Evolutionary conservation across 2,329 filamentous ascomycete species (phyloP).

Genomic region (Scedosporium apiospermum): DNA sequence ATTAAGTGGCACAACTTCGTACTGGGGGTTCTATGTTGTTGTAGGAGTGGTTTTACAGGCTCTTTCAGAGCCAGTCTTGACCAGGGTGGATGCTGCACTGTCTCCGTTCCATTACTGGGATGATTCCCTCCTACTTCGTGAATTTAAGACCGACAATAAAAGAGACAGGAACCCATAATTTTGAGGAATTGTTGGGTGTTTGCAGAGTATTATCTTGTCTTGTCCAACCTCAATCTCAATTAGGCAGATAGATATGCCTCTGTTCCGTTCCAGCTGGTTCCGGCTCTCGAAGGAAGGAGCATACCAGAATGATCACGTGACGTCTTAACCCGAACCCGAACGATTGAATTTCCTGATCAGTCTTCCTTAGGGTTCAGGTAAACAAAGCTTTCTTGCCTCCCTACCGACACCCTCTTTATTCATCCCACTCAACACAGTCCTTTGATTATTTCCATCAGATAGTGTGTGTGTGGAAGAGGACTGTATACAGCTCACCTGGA

Average conservation of each 20-base stretch:
- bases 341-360: not conserved
- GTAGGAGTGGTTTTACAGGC: no score
- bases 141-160: no score
- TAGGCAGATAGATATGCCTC: no score
- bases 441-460: not conserved
- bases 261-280: not conserved
- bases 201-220: no score
- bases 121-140: no score
- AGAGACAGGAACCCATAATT: no score
- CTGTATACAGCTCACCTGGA: no score
- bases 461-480: no score
- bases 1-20: not conserved
- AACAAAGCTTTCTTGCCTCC: not conserved
- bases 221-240: no score
- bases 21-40: not conserved
- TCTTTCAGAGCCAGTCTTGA: not conserved
- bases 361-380: slow-evolving; percentile 1
- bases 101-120: not conserved
- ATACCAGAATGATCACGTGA: not conserved
- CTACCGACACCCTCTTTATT: not conserved
- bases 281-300: not conserved
- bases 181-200: no score
- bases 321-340: not conserved
- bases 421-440: not conserved
- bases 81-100: not conserved